These are phyloP conservation scores for Setomelanomma holmii DNA, from an alignment of 2,329 filamentous ascomycete species.

Conservation along the genomic window DNA sequence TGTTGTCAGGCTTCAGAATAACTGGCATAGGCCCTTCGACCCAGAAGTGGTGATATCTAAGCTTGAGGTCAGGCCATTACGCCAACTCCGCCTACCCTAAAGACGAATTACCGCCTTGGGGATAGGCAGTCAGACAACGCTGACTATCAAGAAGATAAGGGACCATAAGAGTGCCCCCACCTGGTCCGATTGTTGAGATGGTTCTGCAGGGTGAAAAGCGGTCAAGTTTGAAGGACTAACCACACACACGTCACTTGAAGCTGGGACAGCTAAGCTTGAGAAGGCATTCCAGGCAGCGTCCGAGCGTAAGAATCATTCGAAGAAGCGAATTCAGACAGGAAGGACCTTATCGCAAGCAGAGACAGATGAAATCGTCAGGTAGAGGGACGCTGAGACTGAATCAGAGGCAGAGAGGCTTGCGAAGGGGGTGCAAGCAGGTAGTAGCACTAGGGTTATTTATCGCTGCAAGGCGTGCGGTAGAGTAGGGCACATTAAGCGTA, in stretches of 20 bases:
- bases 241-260: neutral
- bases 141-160: constrained; percentile 4
- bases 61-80: constrained; percentile 33
- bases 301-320: neutral
- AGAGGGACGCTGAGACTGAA: neutral
- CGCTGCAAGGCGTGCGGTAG: neutral
- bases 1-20: constrained; percentile 35
- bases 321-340: neutral
- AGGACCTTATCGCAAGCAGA: neutral
- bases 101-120: constrained; percentile 14
- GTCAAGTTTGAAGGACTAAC: neutral
- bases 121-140: constrained; percentile 10
- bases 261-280: neutral
- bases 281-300: neutral
- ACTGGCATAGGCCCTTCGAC: constrained; percentile 44
- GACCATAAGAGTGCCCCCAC: neutral
- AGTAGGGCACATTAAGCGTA: neutral
- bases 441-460: neutral
- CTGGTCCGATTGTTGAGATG: neutral
- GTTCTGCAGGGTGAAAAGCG: neutral
- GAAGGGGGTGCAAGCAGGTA: neutral
- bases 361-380: neutral
- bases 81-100: constrained; percentile 13
- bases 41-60: constrained; percentile 40
- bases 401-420: neutral